These are phyloP conservation scores for Domatiomyces catenatus DNA, from an alignment of 2,329 filamentous ascomycete genomes.

Conservation along the genomic window DNA sequence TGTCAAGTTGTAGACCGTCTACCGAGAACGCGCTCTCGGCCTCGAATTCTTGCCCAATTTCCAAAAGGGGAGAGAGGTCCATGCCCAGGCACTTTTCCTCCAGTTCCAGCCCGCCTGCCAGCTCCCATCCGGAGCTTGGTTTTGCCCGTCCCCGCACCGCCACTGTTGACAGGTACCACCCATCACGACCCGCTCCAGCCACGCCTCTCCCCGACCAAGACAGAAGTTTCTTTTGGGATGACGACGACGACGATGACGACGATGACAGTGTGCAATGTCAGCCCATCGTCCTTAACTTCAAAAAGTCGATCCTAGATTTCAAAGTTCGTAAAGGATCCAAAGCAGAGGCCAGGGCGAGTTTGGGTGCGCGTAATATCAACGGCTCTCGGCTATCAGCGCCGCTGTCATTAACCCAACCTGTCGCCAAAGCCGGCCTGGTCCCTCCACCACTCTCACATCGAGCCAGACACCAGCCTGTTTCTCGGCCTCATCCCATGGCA, in stretches of 20 bases:
- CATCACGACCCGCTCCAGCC: background rate
- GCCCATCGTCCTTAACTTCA: background rate
- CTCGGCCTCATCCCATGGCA: background rate
- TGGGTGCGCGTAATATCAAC: background rate
- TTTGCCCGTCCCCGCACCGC: background rate
- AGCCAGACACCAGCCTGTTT: background rate
- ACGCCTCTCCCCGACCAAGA: background rate
- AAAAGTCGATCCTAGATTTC: background rate
- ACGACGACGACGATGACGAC: background rate
- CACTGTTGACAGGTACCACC: background rate
- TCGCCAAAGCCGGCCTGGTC: background rate
- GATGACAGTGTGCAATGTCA: background rate
- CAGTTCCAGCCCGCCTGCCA: background rate
- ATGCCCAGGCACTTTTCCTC: background rate
- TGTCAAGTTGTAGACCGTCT: background rate
- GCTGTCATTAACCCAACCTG: background rate
- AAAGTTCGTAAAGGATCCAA: background rate
- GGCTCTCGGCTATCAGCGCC: background rate
- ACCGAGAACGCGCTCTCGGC: background rate
- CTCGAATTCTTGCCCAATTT: background rate
- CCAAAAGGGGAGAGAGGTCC: background rate
- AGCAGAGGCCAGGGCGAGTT: background rate
- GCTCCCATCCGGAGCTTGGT: background rate
- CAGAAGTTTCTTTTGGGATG: background rate
- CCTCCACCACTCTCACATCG: background rate